Conservation (phyloP, 768 basidiomycete genomes). For the Lactarius tabidus region DNA sequence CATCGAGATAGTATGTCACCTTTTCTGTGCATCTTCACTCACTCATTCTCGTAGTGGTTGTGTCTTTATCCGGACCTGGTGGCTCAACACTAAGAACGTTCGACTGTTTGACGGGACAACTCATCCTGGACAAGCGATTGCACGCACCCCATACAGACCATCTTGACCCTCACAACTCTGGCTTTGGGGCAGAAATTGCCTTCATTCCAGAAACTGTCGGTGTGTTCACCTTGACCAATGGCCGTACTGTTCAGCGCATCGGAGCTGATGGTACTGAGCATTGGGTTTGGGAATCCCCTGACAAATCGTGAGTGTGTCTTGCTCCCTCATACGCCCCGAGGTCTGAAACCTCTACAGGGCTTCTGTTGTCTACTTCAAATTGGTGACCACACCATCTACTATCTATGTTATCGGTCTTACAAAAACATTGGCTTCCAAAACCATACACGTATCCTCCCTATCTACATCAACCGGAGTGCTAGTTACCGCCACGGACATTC, state of each 20-base stretch:
- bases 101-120: slow-evolving; percentile 56
- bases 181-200: slow-evolving; percentile 53
- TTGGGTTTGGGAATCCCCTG: slow-evolving; percentile 74
- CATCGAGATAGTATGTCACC: slow-evolving; percentile 50
- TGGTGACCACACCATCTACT: slow-evolving; percentile 49
- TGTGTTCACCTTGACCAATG: slow-evolving; percentile 57
- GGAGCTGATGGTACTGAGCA: slow-evolving; percentile 47
- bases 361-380: slow-evolving; percentile 56
- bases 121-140: slow-evolving; percentile 62
- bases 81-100: slow-evolving; percentile 68
- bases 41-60: slow-evolving; percentile 46
- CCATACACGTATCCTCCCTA: slow-evolving; percentile 63
- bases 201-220: slow-evolving; percentile 37
- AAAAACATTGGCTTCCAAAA: slow-evolving; percentile 48
- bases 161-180: slow-evolving; percentile 52
- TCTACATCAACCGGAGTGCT: slow-evolving; percentile 50
- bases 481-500: slow-evolving; percentile 46
- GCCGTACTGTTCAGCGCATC: slow-evolving; percentile 52
- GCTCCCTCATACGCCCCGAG: neutral
- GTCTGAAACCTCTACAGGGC: slow-evolving; percentile 42
- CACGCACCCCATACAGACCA: slow-evolving; percentile 44
- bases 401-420: slow-evolving; percentile 53
- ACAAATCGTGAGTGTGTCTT: slow-evolving; percentile 51
- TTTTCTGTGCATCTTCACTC: neutral
- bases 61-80: slow-evolving; percentile 70